Evolutionary conservation across 208 protist species (phyloP), one percentile per base, ranked within the genome.

Genomic region (Phytomonas sp.): DNA sequence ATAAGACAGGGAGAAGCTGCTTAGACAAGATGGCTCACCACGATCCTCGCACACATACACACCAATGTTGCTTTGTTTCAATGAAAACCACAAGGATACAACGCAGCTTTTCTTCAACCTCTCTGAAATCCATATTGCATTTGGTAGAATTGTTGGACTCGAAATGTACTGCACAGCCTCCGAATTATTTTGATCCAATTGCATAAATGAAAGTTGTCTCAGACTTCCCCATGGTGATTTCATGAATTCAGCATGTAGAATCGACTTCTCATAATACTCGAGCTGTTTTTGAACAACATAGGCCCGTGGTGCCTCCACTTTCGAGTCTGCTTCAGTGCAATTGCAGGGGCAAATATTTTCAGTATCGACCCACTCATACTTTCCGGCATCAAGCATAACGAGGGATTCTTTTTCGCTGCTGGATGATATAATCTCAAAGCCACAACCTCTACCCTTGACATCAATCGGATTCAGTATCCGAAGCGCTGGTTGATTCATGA

Each of bases 61-160:
- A 56, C 17, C 46, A 26, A 56, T 7, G 6, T 56, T 56, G 46
- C 2, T 56, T 56, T 20, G 8, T 56, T 23, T 56, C 46, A 26
- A 56, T 26, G 46, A 56, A 56, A 56, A 56, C 46, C 46, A 56
- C 46, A 56, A 56, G 17, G 46, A 56, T 56, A 56, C 6, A 56
- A 56, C 46, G 46, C 46, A 56, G 20, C 46, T 56, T 56, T 56
- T 56, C 46, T 5, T 56, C 46, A 56, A 26, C 1, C 46, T 56
- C 46, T 56, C 46, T 56, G 46, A 56, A 56, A 56, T 26, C 46
- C 46, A 56, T 2, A 26, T 56, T 56, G 46, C 5, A 56, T 56
- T 26, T 56, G 46, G 46, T 26, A 56, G 46, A 56, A 56, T 56
- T 56, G 13, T 23, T 26, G 46, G 46, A 56, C 17, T 26, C 20